Percentiles rank a stretch among this genome's conserved stretches.
Evolutionary conservation across 352 stramenopile species (phyloP).

Genomic region (Pilasporangium apinafurcum): DNA sequence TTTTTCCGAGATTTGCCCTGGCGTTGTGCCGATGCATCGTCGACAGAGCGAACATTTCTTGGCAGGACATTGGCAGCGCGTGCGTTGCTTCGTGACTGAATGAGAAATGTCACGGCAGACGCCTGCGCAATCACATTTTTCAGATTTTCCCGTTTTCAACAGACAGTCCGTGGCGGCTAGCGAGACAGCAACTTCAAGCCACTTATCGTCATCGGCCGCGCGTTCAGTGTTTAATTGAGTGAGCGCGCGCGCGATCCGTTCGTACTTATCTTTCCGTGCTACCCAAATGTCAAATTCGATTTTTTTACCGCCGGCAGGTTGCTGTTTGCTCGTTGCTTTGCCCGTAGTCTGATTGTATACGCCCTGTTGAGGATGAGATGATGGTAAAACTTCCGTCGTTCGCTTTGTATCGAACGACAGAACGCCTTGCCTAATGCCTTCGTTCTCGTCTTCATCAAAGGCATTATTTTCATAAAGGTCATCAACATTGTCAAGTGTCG

Average conservation of each 20-base stretch:
- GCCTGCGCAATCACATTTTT: slow-evolving; percentile 59
- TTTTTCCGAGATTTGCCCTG: slow-evolving; percentile 54
- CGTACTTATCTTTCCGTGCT: slow-evolving; percentile 83
- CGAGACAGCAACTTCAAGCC: slow-evolving; percentile 68
- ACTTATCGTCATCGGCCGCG: slow-evolving; percentile 44
- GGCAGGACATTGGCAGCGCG: slow-evolving; percentile 69
- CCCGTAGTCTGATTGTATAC: background rate
- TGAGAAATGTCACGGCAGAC: slow-evolving; percentile 56
- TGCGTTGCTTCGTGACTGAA: slow-evolving; percentile 67
- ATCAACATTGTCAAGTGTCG: slow-evolving; percentile 53
- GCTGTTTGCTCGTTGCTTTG: slow-evolving; percentile 6
- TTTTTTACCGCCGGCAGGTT: slow-evolving; percentile 9
- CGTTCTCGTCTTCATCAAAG: slow-evolving; percentile 49
- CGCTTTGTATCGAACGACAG: too few relatives aligned
- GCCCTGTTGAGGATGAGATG: background rate
- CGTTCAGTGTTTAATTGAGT: slow-evolving; percentile 58
- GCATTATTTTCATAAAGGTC: slow-evolving; percentile 77
- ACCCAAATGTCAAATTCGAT: slow-evolving; percentile 84
- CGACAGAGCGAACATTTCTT: slow-evolving; percentile 76
- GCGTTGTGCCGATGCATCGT: slow-evolving; percentile 53
- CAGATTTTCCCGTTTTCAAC: slow-evolving; percentile 65
- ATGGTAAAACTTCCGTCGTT: background rate
- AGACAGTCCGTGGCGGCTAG: slow-evolving; percentile 74
- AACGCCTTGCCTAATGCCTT: slow-evolving; percentile 10
- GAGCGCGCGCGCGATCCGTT: slow-evolving; percentile 60